phyloP scores from a whole-genome alignment of 345 rosid genomes.

The Eucalyptus regnans region DNA sequence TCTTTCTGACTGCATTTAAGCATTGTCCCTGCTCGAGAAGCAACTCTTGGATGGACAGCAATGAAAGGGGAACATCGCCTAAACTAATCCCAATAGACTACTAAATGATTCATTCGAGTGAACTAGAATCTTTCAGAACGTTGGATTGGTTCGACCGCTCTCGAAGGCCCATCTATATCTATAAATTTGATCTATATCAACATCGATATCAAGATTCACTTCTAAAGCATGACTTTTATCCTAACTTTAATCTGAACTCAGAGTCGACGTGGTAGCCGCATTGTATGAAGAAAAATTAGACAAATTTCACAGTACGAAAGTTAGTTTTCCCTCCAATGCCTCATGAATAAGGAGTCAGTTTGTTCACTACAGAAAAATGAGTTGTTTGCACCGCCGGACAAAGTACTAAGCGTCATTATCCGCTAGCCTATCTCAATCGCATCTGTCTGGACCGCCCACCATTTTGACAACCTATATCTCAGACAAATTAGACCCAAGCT shows the following conservation, averaged over 20 bases:
- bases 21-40: background rate
- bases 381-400: background rate
- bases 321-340: background rate
- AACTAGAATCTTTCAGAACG: background rate
- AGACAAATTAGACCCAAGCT: background rate
- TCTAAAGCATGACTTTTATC: background rate
- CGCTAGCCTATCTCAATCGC: background rate
- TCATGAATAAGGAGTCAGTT: background rate
- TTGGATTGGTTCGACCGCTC: background rate
- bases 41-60: background rate
- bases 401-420: background rate
- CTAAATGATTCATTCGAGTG: background rate
- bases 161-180: background rate
- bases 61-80: background rate
- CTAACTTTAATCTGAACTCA: background rate
- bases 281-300: background rate
- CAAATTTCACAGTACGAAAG: background rate
- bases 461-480: background rate
- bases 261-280: background rate
- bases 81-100: background rate
- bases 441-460: background rate
- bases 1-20: background rate
- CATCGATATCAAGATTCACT: background rate
- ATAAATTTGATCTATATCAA: background rate
- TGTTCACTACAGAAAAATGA: background rate